These are phyloP conservation scores for Lactarius sp. DNA, from an alignment of 768 basidiomycete species.

Conservation along the genomic window DNA sequence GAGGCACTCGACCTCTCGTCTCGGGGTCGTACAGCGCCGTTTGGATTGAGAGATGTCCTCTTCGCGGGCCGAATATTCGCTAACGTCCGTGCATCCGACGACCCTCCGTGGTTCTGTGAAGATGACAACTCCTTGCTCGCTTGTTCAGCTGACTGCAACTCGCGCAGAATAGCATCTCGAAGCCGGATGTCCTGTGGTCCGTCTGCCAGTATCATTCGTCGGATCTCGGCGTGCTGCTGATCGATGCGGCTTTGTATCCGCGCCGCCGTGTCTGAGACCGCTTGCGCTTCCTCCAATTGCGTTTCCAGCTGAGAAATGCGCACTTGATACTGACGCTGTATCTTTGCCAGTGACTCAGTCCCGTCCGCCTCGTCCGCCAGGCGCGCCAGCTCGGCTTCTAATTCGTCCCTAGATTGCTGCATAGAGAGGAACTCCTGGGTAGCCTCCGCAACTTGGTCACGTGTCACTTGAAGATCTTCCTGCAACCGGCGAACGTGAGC, in stretches of 20 bases:
- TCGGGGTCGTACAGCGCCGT: conserved; percentile 35
- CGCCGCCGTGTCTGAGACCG: conserved; percentile 43
- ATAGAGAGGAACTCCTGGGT: conserved; percentile 47
- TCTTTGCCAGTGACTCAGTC: conserved; percentile 49
- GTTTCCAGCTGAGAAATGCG: conserved; percentile 59
- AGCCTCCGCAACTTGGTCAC: conserved; percentile 53
- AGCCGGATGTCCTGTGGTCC: conserved; percentile 56
- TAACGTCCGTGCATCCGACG: conserved; percentile 36
- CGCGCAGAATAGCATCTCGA: conserved; percentile 55
- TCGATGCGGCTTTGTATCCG: conserved; percentile 60
- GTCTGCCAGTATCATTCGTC: conserved; percentile 54
- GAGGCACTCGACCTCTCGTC: conserved; percentile 36
- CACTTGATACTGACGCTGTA: conserved; percentile 60
- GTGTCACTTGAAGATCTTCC: conserved; percentile 51
- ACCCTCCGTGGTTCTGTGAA: conserved; percentile 32
- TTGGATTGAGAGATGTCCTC: conserved; percentile 31
- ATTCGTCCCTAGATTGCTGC: conserved; percentile 56
- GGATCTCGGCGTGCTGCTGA: conserved; percentile 67
- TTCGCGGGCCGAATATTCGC: conserved; percentile 49
- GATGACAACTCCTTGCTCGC: conserved; percentile 47
- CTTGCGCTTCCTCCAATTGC: conserved; percentile 54
- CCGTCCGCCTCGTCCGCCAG: conserved; percentile 58
- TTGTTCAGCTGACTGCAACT: conserved; percentile 58
- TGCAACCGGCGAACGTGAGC: conserved; percentile 55
- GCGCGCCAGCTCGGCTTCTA: conserved; percentile 63